Evolutionary conservation across 2,329 filamentous ascomycete species (phyloP), one percentile per base, ranked within the genome.

Genomic region (Trichophyton schoenleinii): DNA sequence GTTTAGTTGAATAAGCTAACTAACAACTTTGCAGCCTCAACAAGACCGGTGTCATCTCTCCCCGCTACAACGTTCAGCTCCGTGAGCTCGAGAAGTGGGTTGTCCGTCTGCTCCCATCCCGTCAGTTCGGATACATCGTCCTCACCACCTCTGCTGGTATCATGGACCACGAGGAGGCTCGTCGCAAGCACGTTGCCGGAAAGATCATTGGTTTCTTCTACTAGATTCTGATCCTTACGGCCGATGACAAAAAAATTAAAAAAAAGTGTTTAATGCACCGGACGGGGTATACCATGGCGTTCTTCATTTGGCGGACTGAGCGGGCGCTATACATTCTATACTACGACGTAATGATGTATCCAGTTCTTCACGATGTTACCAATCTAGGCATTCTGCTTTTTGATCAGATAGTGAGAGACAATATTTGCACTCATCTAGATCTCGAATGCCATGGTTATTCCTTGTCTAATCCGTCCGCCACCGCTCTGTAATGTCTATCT

Each of bases 161-260:
- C 80, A 97, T 99, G 92, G 94, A 99, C 83, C 94, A 99, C 83
- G 94, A 99, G 85, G 94, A 99, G 87, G 94, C 94, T 71, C 85
- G 94, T 77, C 85, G 94, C 79, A 97, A 97, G 87, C 94, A 99
- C 83, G 94, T 97, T 76, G 87, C 92, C 71, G 94, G 94, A 81
- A 99, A 99, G 87, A 89, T 99, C 80, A 89, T 97, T 72, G 94
- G 94, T 73, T 99, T 97, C 87, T 96, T 96, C 85, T 97, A 96
- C 85, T 96, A 94, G 78, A 77, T 25, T 31, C 55, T 53, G 49
- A 31, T 34, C n/a, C 28, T 28, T 34, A 13, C 11, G 34, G 34
- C 9, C 28, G 4, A 6, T 25, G 13, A 7, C 49, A 13, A 6
- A n/a, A 31, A 18, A 13, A 36, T 38, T 18, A 1, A 55, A 5